A percentile compares a stretch with the other conserved stretches of the same genome.
These are phyloP conservation scores for Myochromella boudieri DNA, from an alignment of 768 basidiomycete genomes.

Conservation along the genomic window DNA sequence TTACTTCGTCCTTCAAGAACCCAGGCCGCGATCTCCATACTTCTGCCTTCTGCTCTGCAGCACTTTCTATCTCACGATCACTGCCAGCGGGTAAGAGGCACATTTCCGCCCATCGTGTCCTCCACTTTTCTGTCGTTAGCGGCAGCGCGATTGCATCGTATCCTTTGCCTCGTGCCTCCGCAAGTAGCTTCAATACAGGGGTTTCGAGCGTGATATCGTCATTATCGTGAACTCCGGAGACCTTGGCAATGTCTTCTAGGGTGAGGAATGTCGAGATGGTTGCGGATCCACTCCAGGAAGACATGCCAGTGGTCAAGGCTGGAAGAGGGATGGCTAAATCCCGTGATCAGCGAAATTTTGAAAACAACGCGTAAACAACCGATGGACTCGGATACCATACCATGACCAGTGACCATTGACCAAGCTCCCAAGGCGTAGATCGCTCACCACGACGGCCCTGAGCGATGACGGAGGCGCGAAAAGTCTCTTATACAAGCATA, in stretches of 20 bases:
- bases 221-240: background rate
- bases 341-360: background rate
- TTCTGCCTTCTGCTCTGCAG: slow-evolving; percentile 70
- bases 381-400: too few relatives aligned
- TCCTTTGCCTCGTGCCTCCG: slow-evolving; percentile 58
- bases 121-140: slow-evolving; percentile 90
- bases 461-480: too few relatives aligned
- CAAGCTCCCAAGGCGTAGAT: too few relatives aligned
- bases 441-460: too few relatives aligned
- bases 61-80: slow-evolving; percentile 37
- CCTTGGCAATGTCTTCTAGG: slow-evolving; percentile 9
- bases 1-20: slow-evolving; percentile 84
- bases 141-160: slow-evolving; percentile 80
- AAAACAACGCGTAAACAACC: slow-evolving; percentile 17
- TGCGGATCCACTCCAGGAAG: slow-evolving; percentile 35
- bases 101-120: slow-evolving; percentile 83
- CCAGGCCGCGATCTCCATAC: slow-evolving; percentile 82
- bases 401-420: too few relatives aligned
- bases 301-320: slow-evolving; percentile 15
- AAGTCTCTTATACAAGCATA: too few relatives aligned
- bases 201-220: slow-evolving; percentile 32
- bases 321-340: too few relatives aligned
- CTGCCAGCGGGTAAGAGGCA: slow-evolving; percentile 65
- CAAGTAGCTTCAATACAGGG: slow-evolving; percentile 49
- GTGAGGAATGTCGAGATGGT: slow-evolving; percentile 18